Percentiles rank a stretch among this genome's conserved stretches.
Evolutionary conservation across 2,329 filamentous ascomycete genomes (phyloP).

Genomic region (Phialemonium atrogriseum): DNA sequence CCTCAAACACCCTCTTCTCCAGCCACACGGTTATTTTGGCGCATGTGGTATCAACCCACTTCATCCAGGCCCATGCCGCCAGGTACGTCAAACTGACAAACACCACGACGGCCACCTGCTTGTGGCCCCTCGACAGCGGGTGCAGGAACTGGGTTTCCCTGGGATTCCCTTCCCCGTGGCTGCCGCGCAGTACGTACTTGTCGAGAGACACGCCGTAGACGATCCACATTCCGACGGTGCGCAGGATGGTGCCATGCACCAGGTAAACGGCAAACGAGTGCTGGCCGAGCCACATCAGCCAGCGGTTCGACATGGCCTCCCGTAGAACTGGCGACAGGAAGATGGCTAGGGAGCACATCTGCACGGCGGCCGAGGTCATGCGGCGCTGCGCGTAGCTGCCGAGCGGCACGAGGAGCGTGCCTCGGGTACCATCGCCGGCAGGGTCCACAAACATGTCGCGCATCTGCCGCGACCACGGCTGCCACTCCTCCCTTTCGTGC

Average conservation of each 20-base stretch:
- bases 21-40: constrained; percentile 37
- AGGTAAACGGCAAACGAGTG: constrained; percentile 49
- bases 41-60: constrained; percentile 41
- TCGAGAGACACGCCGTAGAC: constrained; percentile 37
- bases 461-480: constrained; percentile 31
- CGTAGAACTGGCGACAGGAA: constrained; percentile 40
- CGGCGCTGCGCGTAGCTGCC: constrained; percentile 30
- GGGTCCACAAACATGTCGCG: constrained; percentile 22
- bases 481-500: constrained; percentile 39
- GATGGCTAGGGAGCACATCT: constrained; percentile 40
- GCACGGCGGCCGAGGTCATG: constrained; percentile 38
- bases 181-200: constrained; percentile 13
- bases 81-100: constrained; percentile 38
- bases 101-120: constrained; percentile 31
- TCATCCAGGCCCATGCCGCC: constrained; percentile 40
- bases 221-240: constrained; percentile 41
- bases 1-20: constrained; percentile 37
- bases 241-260: constrained; percentile 42
- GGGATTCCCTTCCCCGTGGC: constrained; percentile 28
- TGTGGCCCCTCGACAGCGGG: constrained; percentile 26
- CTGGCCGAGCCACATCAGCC: constrained; percentile 45
- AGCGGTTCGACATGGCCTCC: constrained; percentile 36
- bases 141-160: constrained; percentile 32
- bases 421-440: constrained; percentile 24
- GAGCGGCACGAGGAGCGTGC: constrained; percentile 35